Percentiles rank a stretch among this genome's conserved stretches.
These are phyloP conservation scores for Leccinum subtestaceum DNA, from an alignment of 768 basidiomycete species.

Conservation along the genomic window DNA sequence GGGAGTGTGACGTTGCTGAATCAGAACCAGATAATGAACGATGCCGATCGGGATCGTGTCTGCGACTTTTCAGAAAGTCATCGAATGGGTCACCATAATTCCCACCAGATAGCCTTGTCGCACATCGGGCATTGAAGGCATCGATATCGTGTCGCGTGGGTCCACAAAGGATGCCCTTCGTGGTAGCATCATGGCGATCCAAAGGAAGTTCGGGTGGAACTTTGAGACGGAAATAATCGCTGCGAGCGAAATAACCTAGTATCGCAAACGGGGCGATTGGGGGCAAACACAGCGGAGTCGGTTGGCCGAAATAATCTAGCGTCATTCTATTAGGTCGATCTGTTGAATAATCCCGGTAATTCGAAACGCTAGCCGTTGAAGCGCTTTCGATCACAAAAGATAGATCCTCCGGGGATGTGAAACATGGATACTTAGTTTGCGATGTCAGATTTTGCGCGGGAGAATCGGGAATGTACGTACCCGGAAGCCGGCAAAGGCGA, in stretches of 20 bases:
- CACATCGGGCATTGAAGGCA: conserved; percentile 41
- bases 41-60: conserved; percentile 32
- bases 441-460: conserved; percentile 8
- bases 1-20: not conserved
- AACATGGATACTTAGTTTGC: conserved; percentile 36
- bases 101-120: conserved; percentile 35
- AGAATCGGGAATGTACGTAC: conserved; percentile 33
- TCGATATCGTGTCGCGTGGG: conserved; percentile 47
- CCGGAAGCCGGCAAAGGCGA: conserved; percentile 48
- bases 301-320: conserved; percentile 44
- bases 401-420: conserved; percentile 34
- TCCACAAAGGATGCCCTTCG: conserved; percentile 31
- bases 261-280: conserved; percentile 46
- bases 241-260: conserved; percentile 45
- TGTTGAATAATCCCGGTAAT: conserved; percentile 30
- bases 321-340: conserved; percentile 29
- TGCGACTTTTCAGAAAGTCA: conserved; percentile 24
- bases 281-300: conserved; percentile 36
- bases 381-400: conserved; percentile 23
- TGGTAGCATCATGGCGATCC: conserved; percentile 35
- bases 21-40: conserved; percentile 20
- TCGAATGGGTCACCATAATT: conserved; percentile 22
- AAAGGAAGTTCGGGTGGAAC: conserved; percentile 42
- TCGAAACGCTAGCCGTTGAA: conserved; percentile 14
- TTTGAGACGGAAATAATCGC: conserved; percentile 33